phyloP scores from a whole-genome alignment of 495 filamentous ascomycete species.

The Parmelia sp. region DNA sequence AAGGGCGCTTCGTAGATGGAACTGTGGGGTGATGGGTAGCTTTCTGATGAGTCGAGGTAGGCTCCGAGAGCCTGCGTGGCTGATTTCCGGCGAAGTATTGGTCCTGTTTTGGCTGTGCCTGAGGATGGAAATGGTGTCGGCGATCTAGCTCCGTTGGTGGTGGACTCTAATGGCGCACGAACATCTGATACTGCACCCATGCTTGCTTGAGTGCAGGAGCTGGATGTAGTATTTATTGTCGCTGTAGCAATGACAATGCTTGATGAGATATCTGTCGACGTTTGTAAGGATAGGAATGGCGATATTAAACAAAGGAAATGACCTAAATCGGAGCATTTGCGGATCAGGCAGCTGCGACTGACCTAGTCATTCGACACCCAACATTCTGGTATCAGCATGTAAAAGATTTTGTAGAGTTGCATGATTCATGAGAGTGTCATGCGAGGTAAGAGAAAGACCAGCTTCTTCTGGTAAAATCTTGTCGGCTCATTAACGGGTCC shows the following conservation, averaged over 20 bases:
- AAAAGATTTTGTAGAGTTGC: background rate
- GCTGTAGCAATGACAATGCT: slow-evolving; percentile 3
- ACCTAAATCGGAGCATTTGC: background rate
- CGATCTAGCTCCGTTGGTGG: slow-evolving; percentile 17
- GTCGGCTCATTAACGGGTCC: background rate
- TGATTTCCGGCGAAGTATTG: slow-evolving; percentile 20
- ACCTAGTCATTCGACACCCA: background rate
- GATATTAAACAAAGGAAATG: background rate
- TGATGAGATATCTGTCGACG: slow-evolving; percentile 7
- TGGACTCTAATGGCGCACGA: slow-evolving; percentile 15
- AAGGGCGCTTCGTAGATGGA: slow-evolving; percentile 41
- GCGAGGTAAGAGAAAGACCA: background rate
- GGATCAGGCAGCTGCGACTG: slow-evolving; percentile 7
- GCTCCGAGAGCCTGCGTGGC: slow-evolving; percentile 21
- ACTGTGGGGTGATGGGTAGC: slow-evolving; percentile 36
- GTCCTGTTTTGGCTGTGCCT: slow-evolving; percentile 11
- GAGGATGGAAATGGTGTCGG: slow-evolving; percentile 15
- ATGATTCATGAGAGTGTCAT: background rate
- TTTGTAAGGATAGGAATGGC: background rate
- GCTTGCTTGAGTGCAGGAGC: slow-evolving; percentile 27
- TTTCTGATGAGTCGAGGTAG: slow-evolving; percentile 34
- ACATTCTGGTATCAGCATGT: background rate
- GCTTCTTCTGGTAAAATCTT: background rate
- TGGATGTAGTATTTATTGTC: background rate
- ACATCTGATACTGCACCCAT: slow-evolving; percentile 7